A percentile compares a stretch with the other conserved stretches of the same genome.
Conservation (phyloP, 495 filamentous ascomycete species). For the Parmelia sp. region DNA sequence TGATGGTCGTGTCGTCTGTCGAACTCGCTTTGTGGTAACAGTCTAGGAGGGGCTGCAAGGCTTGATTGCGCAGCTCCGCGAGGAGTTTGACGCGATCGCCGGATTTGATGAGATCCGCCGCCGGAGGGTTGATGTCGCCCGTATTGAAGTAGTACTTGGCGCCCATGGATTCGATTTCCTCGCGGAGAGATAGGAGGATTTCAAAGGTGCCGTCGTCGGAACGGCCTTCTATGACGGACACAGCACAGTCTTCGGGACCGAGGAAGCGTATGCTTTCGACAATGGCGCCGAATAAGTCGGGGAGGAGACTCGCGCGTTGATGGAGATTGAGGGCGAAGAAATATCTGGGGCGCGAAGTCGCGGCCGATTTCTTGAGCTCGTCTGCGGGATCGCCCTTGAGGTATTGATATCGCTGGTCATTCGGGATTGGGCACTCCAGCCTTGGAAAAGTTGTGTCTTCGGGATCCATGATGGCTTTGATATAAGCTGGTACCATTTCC, state of each 20-base stretch:
- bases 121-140: conserved; percentile 34
- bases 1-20: conserved; percentile 33
- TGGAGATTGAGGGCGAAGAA: conserved; percentile 47
- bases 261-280: conserved; percentile 44
- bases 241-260: conserved; percentile 40
- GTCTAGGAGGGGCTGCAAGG: conserved; percentile 36
- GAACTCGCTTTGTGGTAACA: conserved; percentile 9
- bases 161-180: conserved; percentile 33
- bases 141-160: conserved; percentile 34
- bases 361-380: neutral
- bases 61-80: conserved; percentile 41
- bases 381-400: conserved; percentile 15
- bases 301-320: conserved; percentile 37
- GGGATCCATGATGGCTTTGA: conserved; percentile 31
- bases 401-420: conserved; percentile 26
- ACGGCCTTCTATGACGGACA: conserved; percentile 46
- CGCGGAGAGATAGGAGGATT: conserved; percentile 34
- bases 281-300: conserved; percentile 44
- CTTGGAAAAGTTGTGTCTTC: conserved; percentile 27
- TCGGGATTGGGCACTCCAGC: conserved; percentile 23
- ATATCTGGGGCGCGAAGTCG: conserved; percentile 29
- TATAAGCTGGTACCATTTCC: conserved; percentile 25
- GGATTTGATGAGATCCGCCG: conserved; percentile 2
- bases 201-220: conserved; percentile 48
- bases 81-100: conserved; percentile 37